A percentile compares a stretch with the other conserved stretches of the same genome.
Evolutionary conservation across 257 asterid genomes (phyloP).

Genomic region (Handroanthus guayacan): DNA sequence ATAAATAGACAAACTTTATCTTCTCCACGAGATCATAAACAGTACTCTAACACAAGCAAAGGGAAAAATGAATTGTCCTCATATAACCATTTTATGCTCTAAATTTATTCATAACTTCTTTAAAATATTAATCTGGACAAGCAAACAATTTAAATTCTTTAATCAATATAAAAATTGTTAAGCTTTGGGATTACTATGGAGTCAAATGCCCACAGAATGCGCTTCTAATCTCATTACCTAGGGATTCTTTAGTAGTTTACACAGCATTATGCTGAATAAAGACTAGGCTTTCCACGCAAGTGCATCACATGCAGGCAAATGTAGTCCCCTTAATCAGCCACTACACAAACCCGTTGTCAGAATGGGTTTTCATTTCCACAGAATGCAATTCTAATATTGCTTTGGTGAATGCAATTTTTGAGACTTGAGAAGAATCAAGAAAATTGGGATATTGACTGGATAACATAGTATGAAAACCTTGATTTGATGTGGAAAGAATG

Average conservation of each 20-base stretch:
- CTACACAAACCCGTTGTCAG: neutral
- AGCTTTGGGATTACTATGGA: neutral
- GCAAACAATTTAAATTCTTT: neutral
- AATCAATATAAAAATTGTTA: neutral
- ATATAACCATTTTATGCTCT: neutral
- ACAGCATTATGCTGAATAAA: neutral
- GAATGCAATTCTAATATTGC: neutral
- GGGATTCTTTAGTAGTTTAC: neutral
- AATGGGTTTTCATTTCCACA: neutral
- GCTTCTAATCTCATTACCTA: neutral
- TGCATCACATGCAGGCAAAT: neutral
- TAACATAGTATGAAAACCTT: neutral
- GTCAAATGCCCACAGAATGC: neutral
- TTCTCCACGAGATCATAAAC: constrained; percentile 3
- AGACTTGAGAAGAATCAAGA: neutral
- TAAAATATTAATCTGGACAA: neutral
- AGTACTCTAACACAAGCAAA: constrained; percentile 1
- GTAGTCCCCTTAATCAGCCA: neutral
- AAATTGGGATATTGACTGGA: neutral
- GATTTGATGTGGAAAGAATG: neutral
- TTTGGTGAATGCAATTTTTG: neutral
- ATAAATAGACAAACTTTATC: constrained; percentile 22
- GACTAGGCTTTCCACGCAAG: neutral
- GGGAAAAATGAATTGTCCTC: neutral
- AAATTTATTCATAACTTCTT: neutral